phyloP scores from a whole-genome alignment of 2,329 filamentous ascomycete genomes.

The Clarireedia hainanense region DNA sequence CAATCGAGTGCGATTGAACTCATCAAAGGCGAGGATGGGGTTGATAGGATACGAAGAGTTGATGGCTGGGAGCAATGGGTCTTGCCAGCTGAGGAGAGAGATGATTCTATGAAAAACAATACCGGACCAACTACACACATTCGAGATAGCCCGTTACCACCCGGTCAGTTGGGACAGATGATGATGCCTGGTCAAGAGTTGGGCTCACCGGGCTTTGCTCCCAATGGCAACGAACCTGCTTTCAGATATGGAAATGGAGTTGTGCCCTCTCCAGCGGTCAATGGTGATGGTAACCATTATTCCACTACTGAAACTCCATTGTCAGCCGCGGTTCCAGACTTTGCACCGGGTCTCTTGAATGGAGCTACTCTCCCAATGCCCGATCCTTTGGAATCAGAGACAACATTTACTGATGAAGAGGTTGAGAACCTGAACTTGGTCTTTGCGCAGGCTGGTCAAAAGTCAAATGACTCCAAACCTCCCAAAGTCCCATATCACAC shows the following conservation, averaged over 20 bases:
- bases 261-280: slow-evolving; percentile 14
- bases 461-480: slow-evolving; percentile 30
- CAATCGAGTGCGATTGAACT: slow-evolving; percentile 68
- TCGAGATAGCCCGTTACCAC: slow-evolving; percentile 18
- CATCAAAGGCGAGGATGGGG: slow-evolving; percentile 63
- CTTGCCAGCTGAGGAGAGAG: slow-evolving; percentile 61
- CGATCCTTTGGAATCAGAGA: slow-evolving; percentile 27
- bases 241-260: slow-evolving; percentile 19
- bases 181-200: slow-evolving; percentile 22
- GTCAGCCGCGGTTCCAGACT: slow-evolving; percentile 57
- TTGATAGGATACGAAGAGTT: slow-evolving; percentile 68
- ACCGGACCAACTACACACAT: slow-evolving; percentile 49
- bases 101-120: slow-evolving; percentile 66
- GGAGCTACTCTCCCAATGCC: slow-evolving; percentile 1
- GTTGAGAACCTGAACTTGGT: slow-evolving; percentile 46
- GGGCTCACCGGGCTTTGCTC: slow-evolving; percentile 24
- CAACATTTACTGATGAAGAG: slow-evolving; percentile 44
- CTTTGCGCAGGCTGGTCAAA: slow-evolving; percentile 29
- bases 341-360: slow-evolving; percentile 30
- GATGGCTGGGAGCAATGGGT: slow-evolving; percentile 78
- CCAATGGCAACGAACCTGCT: slow-evolving; percentile 24
- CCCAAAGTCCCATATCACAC: slow-evolving; percentile 32
- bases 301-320: slow-evolving; percentile 42
- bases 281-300: slow-evolving; percentile 34
- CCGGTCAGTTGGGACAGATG: slow-evolving; percentile 19